Evolutionary conservation across 768 basidiomycete genomes (phyloP).

Genomic region (Suillus discolor): DNA sequence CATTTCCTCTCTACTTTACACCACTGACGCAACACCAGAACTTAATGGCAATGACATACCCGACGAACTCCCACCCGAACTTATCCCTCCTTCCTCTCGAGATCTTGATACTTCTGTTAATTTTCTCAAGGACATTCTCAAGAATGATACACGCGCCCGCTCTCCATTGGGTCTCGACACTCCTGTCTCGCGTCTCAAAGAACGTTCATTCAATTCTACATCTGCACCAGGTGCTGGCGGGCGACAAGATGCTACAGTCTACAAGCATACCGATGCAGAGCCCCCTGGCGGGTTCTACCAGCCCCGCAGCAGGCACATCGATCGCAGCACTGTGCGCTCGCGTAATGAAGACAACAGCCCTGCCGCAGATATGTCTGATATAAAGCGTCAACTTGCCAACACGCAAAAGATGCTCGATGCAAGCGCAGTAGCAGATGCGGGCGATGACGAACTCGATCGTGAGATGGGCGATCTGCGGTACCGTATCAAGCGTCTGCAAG

Average conservation of each 20-base stretch:
- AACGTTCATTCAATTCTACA: constrained; percentile 68
- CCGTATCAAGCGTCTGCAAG: constrained; percentile 82
- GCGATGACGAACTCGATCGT: constrained; percentile 89
- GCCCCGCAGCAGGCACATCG: constrained; percentile 76
- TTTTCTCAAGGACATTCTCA: constrained; percentile 84
- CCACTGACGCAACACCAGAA: constrained; percentile 44
- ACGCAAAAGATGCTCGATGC: constrained; percentile 82
- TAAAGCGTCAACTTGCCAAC: constrained; percentile 81
- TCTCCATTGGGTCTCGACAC: constrained; percentile 55
- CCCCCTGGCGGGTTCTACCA: constrained; percentile 73
- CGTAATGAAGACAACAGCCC: constrained; percentile 66
- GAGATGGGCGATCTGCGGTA: constrained; percentile 88
- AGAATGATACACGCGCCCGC: constrained; percentile 79
- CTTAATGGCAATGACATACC: constrained; percentile 93
- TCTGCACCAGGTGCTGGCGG: constrained; percentile 55
- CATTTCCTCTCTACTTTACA: constrained; percentile 2
- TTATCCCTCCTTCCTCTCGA: constrained; percentile 88
- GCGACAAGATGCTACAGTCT: constrained; percentile 88
- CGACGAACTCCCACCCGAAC: constrained; percentile 81
- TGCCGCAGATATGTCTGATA: constrained; percentile 75
- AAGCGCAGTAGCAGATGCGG: constrained; percentile 65
- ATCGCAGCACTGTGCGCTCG: constrained; percentile 79
- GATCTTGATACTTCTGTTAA: constrained; percentile 90
- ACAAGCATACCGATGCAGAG: constrained; percentile 75
- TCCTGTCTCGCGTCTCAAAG: constrained; percentile 63